Percentiles rank a stretch among this genome's conserved stretches.
Evolutionary conservation across 352 stramenopile species (phyloP).

Genomic region (Elongisporangium undulatum): DNA sequence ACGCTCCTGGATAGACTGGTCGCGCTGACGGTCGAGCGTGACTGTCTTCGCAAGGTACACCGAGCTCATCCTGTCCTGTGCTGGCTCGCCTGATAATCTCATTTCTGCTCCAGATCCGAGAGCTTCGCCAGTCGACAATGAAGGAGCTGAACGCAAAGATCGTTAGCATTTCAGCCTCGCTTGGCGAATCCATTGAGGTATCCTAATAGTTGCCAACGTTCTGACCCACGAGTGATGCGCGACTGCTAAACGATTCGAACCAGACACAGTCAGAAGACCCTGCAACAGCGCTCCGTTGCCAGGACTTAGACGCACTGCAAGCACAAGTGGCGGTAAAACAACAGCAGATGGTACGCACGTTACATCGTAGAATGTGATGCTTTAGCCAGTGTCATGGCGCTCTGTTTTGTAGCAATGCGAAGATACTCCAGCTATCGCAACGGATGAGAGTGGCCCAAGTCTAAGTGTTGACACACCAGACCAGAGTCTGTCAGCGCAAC

Average conservation of each 20-base stretch:
- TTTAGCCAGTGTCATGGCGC: background rate
- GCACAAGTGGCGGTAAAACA: background rate
- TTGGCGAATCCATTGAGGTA: background rate
- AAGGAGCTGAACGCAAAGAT: background rate
- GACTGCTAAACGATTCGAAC: too few species aligned
- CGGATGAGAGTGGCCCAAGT: background rate
- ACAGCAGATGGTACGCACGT: background rate
- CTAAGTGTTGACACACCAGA: background rate
- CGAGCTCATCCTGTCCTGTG: background rate
- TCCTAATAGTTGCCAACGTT: too few species aligned
- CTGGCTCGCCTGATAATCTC: background rate
- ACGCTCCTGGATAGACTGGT: slow-evolving; percentile 27
- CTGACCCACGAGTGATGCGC: too few species aligned
- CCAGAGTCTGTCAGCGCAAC: background rate
- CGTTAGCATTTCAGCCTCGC: background rate
- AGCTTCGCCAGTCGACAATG: background rate
- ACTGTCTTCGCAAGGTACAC: slow-evolving; percentile 31
- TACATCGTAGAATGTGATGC: background rate
- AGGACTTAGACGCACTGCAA: background rate
- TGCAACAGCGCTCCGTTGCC: background rate
- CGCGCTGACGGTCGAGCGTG: slow-evolving; percentile 31
- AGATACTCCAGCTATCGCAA: background rate
- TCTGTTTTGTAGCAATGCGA: background rate
- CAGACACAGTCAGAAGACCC: background rate
- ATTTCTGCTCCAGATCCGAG: slow-evolving; percentile 4